phyloP scores from a whole-genome alignment of 176 grass and related monocot species.

The Triticum turgidum region DNA sequence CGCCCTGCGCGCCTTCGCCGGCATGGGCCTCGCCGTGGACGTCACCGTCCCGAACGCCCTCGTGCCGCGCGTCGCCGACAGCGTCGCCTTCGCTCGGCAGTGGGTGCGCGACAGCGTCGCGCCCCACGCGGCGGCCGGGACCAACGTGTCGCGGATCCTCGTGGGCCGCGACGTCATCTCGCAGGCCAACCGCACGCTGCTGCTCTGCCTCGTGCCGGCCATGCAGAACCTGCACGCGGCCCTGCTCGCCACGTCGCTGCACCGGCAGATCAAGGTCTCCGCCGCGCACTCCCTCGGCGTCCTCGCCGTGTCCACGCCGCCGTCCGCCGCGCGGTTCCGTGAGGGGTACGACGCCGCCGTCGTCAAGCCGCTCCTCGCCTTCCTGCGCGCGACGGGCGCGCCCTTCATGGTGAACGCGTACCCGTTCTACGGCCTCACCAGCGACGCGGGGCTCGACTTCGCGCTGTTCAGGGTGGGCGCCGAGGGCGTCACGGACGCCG shows the following conservation, averaged over 20 bases:
- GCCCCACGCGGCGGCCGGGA: slow-evolving; percentile 27
- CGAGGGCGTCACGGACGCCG: slow-evolving; percentile 41
- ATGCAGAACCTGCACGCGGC: slow-evolving; percentile 72
- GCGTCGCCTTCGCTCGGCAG: slow-evolving; percentile 25
- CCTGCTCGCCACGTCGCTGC: slow-evolving; percentile 39
- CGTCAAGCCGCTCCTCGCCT: slow-evolving; percentile 58
- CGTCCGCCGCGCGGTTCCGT: slow-evolving; percentile 59
- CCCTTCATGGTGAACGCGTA: slow-evolving; percentile 91
- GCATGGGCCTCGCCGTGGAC: slow-evolving; percentile 58
- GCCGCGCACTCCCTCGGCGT: slow-evolving; percentile 68
- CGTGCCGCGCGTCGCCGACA: slow-evolving; percentile 40
- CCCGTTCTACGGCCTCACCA: slow-evolving; percentile 68
- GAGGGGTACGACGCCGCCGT: slow-evolving; percentile 41
- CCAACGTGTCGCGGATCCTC: slow-evolving; percentile 58
- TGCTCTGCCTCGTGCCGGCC: slow-evolving; percentile 55
- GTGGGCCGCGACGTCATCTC: slow-evolving; percentile 72
- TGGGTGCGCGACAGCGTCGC: slow-evolving; percentile 56
- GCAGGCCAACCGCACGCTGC: slow-evolving; percentile 52
- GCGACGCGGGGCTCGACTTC: slow-evolving; percentile 49
- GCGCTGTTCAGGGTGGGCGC: slow-evolving; percentile 60
- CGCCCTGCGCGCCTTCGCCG: slow-evolving; percentile 56
- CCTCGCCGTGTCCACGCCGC: slow-evolving; percentile 45
- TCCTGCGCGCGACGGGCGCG: slow-evolving; percentile 61
- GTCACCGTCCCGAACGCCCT: slow-evolving; percentile 53
- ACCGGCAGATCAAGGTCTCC: slow-evolving; percentile 51